phyloP scores from a whole-genome alignment of 2,329 filamentous ascomycete genomes.

The Pseudogymnoascus verrucosus region DNA sequence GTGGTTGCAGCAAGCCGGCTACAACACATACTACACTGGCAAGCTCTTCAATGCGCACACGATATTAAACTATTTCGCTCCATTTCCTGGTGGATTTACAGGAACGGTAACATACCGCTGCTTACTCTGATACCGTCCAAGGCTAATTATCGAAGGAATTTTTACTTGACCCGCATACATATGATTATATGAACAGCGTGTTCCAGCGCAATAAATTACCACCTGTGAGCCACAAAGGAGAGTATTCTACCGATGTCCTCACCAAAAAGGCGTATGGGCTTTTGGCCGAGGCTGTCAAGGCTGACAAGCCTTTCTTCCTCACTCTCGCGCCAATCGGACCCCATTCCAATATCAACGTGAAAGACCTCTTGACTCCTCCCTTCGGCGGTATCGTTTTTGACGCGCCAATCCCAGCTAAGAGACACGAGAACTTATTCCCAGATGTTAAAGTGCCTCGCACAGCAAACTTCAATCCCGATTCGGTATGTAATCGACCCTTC shows the following conservation, averaged over 20 bases:
- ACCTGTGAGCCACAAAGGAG: conserved; percentile 46
- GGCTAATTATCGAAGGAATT: conserved; percentile 40
- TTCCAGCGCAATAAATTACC: conserved; percentile 52
- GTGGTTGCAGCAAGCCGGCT: conserved; percentile 62
- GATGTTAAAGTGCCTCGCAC: conserved; percentile 52
- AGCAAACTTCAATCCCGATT: conserved; percentile 57
- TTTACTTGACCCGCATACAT: conserved; percentile 59
- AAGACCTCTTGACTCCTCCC: conserved; percentile 27
- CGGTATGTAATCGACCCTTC: conserved; percentile 29
- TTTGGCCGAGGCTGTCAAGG: conserved; percentile 49
- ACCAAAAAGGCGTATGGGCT: conserved; percentile 51
- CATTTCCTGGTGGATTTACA: conserved; percentile 51
- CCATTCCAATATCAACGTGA: conserved; percentile 43
- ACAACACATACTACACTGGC: conserved; percentile 65
- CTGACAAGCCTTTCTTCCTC: conserved; percentile 57
- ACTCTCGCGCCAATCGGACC: conserved; percentile 58
- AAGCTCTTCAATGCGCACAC: conserved; percentile 62
- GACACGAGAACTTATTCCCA: conserved; percentile 55
- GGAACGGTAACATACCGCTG: conserved; percentile 30
- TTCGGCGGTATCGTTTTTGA: background rate
- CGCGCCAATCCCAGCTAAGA: conserved; percentile 48
- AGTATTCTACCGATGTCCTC: conserved; percentile 46
- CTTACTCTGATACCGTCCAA: conserved; percentile 39
- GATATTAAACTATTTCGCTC: conserved; percentile 51
- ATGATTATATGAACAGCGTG: conserved; percentile 58